Conservation (phyloP, 495 filamentous ascomycete genomes). For the Aspergillus coremiiformis region DNA sequence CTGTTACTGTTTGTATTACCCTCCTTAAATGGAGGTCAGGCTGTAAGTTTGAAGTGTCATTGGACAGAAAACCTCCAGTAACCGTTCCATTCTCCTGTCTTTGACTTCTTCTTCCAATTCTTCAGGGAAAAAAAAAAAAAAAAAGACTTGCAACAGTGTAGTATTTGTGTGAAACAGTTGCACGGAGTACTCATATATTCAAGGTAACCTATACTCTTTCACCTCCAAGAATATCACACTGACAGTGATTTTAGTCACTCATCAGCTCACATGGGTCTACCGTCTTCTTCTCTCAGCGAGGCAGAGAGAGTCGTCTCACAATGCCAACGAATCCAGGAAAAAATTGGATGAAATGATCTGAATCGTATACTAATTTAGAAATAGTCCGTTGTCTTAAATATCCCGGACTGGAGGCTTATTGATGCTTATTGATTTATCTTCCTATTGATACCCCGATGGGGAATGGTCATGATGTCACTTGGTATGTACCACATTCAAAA, state of each 20-base stretch:
- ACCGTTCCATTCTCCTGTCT: too few species aligned
- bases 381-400: not conserved
- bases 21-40: too few species aligned
- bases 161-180: too few species aligned
- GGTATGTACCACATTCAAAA: not conserved
- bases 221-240: not conserved
- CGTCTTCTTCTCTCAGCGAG: too few species aligned
- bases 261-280: not conserved
- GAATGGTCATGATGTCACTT: conserved; percentile 5
- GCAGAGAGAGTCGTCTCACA: not conserved
- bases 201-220: not conserved
- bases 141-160: too few species aligned
- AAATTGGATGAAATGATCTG: not conserved
- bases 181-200: not conserved
- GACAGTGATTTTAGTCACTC: not conserved
- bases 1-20: too few species aligned
- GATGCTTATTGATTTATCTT: not conserved
- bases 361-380: not conserved
- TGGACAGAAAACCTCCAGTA: too few species aligned
- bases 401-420: not conserved
- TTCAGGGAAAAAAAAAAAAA: too few species aligned
- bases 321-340: not conserved
- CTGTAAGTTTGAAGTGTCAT: too few species aligned
- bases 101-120: too few species aligned
- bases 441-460: conserved; percentile 12